Evolutionary conservation across 345 rosid genomes (phyloP).

Genomic region (Brassica napus): Da-Ae NC_063446.1:53480501-53481000

Average conservation of each 20-base stretch:
- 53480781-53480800: conserved; percentile 47
- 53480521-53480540: not conserved
- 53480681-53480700: conserved; percentile 50
- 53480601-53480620: conserved; percentile 42
- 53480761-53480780: conserved; percentile 52
- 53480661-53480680: conserved; percentile 57
- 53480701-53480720: conserved; percentile 52
- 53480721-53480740: not conserved
- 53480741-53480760: conserved; percentile 53
- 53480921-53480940: conserved; percentile 39
- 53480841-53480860: not conserved
- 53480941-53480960: conserved; percentile 44
- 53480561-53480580: conserved; percentile 49
- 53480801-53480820: conserved; percentile 50
- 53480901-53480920: conserved; percentile 44
- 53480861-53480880: not conserved
- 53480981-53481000: conserved; percentile 13
- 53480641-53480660: conserved; percentile 44
- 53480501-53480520: conserved; percentile 50
- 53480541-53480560: conserved; percentile 31
- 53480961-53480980: conserved; percentile 26
- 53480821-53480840: conserved; percentile 43
- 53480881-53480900: not conserved
- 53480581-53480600: conserved; percentile 48
- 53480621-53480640: not conserved